Evolutionary conservation across 441 rosid species (phyloP), one percentile per base, ranked within the genome.

Genomic region (Pelargonium fulgidum): DNA sequence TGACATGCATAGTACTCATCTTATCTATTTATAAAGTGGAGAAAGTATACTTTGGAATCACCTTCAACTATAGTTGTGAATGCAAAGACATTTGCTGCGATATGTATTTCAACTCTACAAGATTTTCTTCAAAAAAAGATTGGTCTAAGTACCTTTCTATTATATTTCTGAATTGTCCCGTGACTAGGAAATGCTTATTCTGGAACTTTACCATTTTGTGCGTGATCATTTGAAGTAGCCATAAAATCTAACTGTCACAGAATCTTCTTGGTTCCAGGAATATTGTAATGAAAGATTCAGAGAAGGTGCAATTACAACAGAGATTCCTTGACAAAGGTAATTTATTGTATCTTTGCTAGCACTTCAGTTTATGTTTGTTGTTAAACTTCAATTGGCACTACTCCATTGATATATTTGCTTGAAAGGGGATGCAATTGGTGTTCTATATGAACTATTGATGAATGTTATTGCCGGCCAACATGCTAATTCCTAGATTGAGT

Each of bases 281-380:
- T 79, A 70, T 91, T 54, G 61, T 76, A 13, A 62, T 56, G 70
- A 84, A 85, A 36, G 91, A 83, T 72, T 70, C 84, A 41, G 70
- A 58, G 39, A 82, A 81, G 75, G 81, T 82, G 70, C 80, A 78
- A 45, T 83, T 93, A 58, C 93, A 81, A 75, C 88, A 82, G 80
- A 87, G 87, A 82, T 67, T 79, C 29, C 72, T 64, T 45, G 78
- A 73, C 39, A 77, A 78, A 88, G 93, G 98, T 91, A 3, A 41
- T 7, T 14, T 62, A 4, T 64, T 50, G 16, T 20, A 14, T 74
- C 67, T 22, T 67, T 26, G 8, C 36, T 29, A 29, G 66, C 26
- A 39, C 64, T 36, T 62, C 64, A 24, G 19, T 41, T 58, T 20
- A 4, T n/a, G 8, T 58, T 62, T 19, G 44, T 29, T 73, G 62